phyloP scores from a whole-genome alignment of 2,329 filamentous ascomycete genomes.

The Fusarium coffeatum region DNA sequence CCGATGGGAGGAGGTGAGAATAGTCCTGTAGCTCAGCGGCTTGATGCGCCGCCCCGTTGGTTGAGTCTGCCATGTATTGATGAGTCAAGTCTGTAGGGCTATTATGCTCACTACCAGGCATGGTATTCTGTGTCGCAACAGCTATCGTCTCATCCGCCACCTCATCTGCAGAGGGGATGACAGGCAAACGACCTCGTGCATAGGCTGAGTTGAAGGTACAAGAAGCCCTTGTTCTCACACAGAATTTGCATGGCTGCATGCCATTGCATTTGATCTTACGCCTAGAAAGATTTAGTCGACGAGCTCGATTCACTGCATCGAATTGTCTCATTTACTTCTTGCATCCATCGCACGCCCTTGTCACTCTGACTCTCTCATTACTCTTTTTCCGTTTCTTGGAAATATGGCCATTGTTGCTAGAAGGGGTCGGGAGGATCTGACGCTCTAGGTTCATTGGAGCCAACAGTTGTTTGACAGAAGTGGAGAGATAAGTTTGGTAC shows the following conservation, averaged over 20 bases:
- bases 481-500: neutral
- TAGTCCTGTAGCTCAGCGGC: slow-evolving; percentile 10
- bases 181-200: slow-evolving; percentile 41
- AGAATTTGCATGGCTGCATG: slow-evolving; percentile 44
- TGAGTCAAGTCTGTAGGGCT: slow-evolving; percentile 15
- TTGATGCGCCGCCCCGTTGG: neutral
- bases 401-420: slow-evolving; percentile 4
- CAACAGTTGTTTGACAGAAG: neutral
- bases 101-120: neutral
- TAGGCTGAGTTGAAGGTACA: slow-evolving; percentile 46
- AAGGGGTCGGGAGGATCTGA: slow-evolving; percentile 16
- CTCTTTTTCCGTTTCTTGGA: slow-evolving; percentile 43
- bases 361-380: slow-evolving; percentile 41
- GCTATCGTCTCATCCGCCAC: slow-evolving; percentile 8
- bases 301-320: neutral
- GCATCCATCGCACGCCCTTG: slow-evolving; percentile 45
- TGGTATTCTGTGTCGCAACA: slow-evolving; percentile 7
- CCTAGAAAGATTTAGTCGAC: slow-evolving; percentile 34
- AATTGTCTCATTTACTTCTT: slow-evolving; percentile 37
- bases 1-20: slow-evolving; percentile 13
- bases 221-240: slow-evolving; percentile 27
- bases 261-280: slow-evolving; percentile 46
- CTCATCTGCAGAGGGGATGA: slow-evolving; percentile 32
- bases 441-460: slow-evolving; percentile 27
- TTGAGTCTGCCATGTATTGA: slow-evolving; percentile 7